Conservation (phyloP, 2,329 filamentous ascomycete genomes). For the Hymenoscyphus linearis region DNA sequence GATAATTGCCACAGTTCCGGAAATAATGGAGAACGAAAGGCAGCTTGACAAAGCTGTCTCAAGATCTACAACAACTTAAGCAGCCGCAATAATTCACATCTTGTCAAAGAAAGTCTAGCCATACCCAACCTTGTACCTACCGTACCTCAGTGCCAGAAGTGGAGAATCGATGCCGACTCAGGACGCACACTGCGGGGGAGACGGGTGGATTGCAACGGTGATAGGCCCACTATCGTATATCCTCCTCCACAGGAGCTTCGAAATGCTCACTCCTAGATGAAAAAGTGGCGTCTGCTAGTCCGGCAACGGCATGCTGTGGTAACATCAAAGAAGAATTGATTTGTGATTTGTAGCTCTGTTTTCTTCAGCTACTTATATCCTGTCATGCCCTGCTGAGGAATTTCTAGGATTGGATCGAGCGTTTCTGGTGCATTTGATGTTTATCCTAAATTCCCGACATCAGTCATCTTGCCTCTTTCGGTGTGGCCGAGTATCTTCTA, state of each 20-base stretch:
- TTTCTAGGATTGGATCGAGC: neutral
- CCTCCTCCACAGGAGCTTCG: neutral
- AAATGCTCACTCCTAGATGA: neutral
- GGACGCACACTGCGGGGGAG: constrained; percentile 2
- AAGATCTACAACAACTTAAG: neutral
- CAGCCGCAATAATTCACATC: neutral
- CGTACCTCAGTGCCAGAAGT: neutral
- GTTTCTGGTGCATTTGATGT: neutral
- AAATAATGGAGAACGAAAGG: neutral
- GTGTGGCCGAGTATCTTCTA: neutral
- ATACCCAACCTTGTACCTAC: neutral
- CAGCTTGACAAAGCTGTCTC: neutral
- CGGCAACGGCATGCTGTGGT: neutral
- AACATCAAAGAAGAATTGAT: neutral
- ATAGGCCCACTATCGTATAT: neutral
- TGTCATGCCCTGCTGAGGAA: neutral
- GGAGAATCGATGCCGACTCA: neutral
- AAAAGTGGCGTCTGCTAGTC: neutral
- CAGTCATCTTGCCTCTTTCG: neutral
- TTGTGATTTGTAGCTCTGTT: neutral
- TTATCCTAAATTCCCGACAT: neutral
- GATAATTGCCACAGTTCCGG: neutral
- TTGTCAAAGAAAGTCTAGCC: neutral
- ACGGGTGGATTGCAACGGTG: neutral
- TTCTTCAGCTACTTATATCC: neutral